phyloP scores from a whole-genome alignment of 192 early-diverging fungal genomes.

The Obelidium mucronatum region DNA sequence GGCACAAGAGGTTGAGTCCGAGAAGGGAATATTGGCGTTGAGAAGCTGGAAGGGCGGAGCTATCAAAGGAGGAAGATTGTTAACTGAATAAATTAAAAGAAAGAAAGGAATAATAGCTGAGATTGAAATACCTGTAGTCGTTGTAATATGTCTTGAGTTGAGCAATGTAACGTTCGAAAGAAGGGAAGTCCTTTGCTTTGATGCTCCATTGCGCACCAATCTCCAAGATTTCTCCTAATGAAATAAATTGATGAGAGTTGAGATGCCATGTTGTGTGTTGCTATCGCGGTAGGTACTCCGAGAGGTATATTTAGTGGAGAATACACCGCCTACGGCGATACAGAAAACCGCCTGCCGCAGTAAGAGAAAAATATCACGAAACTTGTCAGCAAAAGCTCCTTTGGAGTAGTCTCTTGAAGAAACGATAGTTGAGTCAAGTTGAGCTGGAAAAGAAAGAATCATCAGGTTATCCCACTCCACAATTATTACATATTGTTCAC shows the following conservation, averaged over 20 bases:
- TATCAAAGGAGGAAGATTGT: too few relatives aligned
- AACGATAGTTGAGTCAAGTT: constrained; percentile 54
- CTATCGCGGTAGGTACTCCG: neutral
- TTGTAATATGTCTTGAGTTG: constrained; percentile 92
- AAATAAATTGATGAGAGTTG: neutral
- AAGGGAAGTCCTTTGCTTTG: constrained; percentile 83
- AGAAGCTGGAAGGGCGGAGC: constrained; percentile 70
- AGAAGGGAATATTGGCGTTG: constrained; percentile 86
- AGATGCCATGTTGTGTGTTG: neutral
- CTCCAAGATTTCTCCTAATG: constrained; percentile 83
- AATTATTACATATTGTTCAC: too few relatives aligned
- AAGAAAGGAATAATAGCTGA: constrained; percentile 3
- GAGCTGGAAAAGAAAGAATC: constrained; percentile 42
- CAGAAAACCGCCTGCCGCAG: too few relatives aligned
- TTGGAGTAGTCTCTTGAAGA: constrained; percentile 40
- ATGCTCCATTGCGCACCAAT: constrained; percentile 90
- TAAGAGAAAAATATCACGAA: too few relatives aligned
- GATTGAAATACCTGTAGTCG: constrained; percentile 82
- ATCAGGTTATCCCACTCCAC: too few relatives aligned
- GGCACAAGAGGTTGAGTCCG: constrained; percentile 91
- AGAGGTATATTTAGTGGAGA: neutral
- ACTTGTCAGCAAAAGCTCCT: constrained; percentile 65
- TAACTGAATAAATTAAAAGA: neutral
- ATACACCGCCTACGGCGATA: too few relatives aligned
- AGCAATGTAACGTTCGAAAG: constrained; percentile 95